Evolutionary conservation across 2,329 filamentous ascomycete genomes (phyloP), one percentile per base, ranked within the genome.

Genomic region (Penicillium occitanis): DNA sequence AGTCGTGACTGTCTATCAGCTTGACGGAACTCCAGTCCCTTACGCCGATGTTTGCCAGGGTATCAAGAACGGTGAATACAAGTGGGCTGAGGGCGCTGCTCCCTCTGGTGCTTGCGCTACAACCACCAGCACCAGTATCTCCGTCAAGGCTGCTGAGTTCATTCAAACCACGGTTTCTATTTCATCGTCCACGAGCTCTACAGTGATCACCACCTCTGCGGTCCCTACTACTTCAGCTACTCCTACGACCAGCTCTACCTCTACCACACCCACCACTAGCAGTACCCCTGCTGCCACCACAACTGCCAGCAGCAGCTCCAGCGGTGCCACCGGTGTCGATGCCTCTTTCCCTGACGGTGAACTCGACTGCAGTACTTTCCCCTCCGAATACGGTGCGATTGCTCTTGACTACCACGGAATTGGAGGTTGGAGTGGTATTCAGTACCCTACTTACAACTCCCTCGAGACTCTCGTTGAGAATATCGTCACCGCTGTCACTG

Each of bases 391-490:
- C 74, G 95, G 95, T 71, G 90, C 93, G 1, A 74, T 96, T 55
- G 63, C 87, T 59, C 81, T 95, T 35, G 75, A 84, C 64, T 94
- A 90, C 83, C 84, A 93, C 30, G 83, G 85, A 19, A 81, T 92
- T 7, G 85, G 83, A 68, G 93, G 92, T 69, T 99, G 89, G 89
- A 88, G 87, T 70, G 92, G 93, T 74, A 84, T 97, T 68, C 93
- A 97, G 79, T 82, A 84, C 64, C 81, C 82, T 68, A 88, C 82
- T 74, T 22, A 35, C 7, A 63, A 63, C 37, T 79, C 76, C n/a
- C 66, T 81, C 33, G 82, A 83, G 57, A 73, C 82, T 14, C 74
- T 85, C 60, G 90, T 96, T 74, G 83, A 80, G 76, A 85, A 86
- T 67, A 92, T 93, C 68, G 82, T 86, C 61, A 88, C 88, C 48